Base-by-base conservation (phyloP, 352 stramenopile genomes). In the Pythium phragmiticola region DNA sequence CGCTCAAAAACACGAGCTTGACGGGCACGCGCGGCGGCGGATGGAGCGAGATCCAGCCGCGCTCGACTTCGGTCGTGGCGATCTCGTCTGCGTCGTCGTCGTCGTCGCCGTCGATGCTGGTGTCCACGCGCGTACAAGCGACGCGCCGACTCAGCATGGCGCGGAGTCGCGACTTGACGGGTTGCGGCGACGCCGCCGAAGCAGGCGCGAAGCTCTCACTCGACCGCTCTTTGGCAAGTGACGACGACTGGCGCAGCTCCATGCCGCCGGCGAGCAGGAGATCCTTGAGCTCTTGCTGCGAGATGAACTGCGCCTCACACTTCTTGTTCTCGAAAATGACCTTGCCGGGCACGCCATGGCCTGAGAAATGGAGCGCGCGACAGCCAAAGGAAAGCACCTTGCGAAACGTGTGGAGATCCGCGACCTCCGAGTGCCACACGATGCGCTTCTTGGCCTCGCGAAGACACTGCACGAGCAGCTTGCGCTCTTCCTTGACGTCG, bases 1-100 rank as follows among this genome's bases (percentile, higher is more conserved):
- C 88, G 68, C 83, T 96, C 43, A 97, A 81, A 51, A 98, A 94
- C 34, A 96, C 90, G 48, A 97, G 75, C 57, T 90, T 70, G 60
- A 92, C 78, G 0, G 81, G 78, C 13, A 78, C 73, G 33, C 66
- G 74, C 1, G 78, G 76, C 26, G 68, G 71, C 14, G 71, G 73
- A 33, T 84, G 75, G 2, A 76, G 45, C 1, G 72, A 63, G 45
- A 81, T 73, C 74, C 72, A 82, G 0, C 66, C 78, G 30, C 54
- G 64, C 65, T 90, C 81, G 21, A 87, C 66, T n/a, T 84, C 67
- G 50, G 74, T 75, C 49, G 74, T 76, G 8, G 53, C 37, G 16
- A 70, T 71, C 28, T 67, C 53, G 2, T 63, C 57, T n/a, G 57
- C 51, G 26, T 60, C 57, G 9, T 58, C 58, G 0, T 67, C 45